Evolutionary conservation across 768 basidiomycete species (phyloP).

Genomic region (Tremella fuciformis): DNA sequence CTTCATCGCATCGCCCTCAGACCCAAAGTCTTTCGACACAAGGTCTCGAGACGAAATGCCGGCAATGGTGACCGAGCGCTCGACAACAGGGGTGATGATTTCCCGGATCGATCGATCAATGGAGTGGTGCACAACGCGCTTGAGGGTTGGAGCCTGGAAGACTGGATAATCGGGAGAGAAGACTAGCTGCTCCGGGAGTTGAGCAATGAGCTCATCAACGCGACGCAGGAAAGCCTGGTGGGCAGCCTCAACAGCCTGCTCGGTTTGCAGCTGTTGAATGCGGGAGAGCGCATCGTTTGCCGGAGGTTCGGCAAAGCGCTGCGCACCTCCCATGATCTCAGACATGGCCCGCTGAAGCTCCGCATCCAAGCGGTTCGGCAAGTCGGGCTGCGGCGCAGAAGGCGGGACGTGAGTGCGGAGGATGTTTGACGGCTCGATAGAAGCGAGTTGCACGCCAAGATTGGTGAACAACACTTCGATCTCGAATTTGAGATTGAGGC

Average conservation of each 20-base stretch:
- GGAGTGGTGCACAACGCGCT: constrained; percentile 82
- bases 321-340: constrained; percentile 53
- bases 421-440: constrained; percentile 76
- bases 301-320: constrained; percentile 31
- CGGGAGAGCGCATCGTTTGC: constrained; percentile 37
- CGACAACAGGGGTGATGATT: constrained; percentile 96
- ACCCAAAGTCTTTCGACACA: constrained; percentile 91
- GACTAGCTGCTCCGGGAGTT: constrained; percentile 68
- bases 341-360: constrained; percentile 68
- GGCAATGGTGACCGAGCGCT: constrained; percentile 95
- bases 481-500: constrained; percentile 95
- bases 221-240: constrained; percentile 49
- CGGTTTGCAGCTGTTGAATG: constrained; percentile 68
- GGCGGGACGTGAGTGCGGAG: constrained; percentile 57
- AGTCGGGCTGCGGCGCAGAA: constrained; percentile 54
- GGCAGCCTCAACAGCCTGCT: constrained; percentile 55
- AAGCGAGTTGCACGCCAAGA: constrained; percentile 79
- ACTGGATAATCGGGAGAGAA: constrained; percentile 72
- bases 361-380: constrained; percentile 70
- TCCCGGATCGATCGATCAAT: constrained; percentile 94
- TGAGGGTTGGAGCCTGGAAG: constrained; percentile 70
- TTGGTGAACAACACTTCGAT: constrained; percentile 95
- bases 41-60: constrained; percentile 95
- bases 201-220: constrained; percentile 51
- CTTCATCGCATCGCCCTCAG: constrained; percentile 84